These are phyloP conservation scores for Pichia sp. DNA, from an alignment of 1,139 yeast species.

Conservation along the genomic window DNA sequence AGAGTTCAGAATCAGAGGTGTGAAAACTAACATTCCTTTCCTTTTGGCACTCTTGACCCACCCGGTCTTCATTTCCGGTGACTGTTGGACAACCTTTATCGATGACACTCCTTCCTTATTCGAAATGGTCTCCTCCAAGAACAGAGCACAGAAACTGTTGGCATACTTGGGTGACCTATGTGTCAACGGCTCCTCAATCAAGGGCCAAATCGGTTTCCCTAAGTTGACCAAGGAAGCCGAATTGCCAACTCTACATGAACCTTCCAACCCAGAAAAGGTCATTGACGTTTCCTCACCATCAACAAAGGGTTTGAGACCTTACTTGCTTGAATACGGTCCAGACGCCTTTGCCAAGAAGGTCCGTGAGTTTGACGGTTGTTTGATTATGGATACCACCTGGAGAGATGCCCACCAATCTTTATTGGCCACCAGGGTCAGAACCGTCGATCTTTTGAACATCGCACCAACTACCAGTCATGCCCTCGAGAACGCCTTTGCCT, in stretches of 20 bases:
- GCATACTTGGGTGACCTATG: conserved; percentile 87
- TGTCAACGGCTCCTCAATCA: conserved; percentile 91
- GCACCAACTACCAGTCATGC: conserved; percentile 95
- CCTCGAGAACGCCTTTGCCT: conserved; percentile 82
- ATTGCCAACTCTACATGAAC: conserved; percentile 67
- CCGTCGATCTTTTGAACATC: conserved; percentile 82
- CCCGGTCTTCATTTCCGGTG: conserved; percentile 78
- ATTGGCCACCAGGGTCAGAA: conserved; percentile 94
- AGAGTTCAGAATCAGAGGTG: conserved; percentile 98
- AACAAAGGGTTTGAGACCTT: conserved; percentile 85
- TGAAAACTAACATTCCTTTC: conserved; percentile 96
- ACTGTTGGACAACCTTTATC: conserved; percentile 97
- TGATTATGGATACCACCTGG: conserved; percentile 98
- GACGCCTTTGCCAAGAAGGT: conserved; percentile 84
- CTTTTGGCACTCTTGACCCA: conserved; percentile 85
- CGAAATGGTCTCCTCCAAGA: conserved; percentile 91
- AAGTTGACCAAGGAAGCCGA: conserved; percentile 70
- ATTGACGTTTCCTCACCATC: conserved; percentile 58
- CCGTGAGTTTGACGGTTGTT: conserved; percentile 76
- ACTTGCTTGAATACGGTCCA: conserved; percentile 80
- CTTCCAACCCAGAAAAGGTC: conserved; percentile 41
- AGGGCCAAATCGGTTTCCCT: conserved; percentile 93
- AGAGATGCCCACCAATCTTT: conserved; percentile 99
- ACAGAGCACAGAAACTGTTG: conserved; percentile 92
- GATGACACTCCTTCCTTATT: conserved; percentile 96